Evolutionary conservation across 148 eudicot species (phyloP).

Genomic region (Cornus kousa): DNA sequence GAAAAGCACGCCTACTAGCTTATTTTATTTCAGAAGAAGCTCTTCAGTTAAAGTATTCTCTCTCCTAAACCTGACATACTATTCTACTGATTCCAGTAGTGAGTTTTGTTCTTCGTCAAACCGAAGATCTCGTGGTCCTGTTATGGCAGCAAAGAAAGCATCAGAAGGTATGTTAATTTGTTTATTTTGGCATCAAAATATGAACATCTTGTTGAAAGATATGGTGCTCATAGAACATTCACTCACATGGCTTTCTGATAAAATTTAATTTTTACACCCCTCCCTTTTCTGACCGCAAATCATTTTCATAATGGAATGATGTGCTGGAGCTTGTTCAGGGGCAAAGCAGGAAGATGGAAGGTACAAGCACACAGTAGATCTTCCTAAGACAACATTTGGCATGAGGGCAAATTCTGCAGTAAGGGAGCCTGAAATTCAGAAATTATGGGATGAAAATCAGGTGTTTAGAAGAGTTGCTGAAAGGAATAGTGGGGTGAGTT

Average conservation of each 20-base stretch:
- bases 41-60: slow-evolving; percentile 30
- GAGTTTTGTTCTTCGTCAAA: slow-evolving; percentile 57
- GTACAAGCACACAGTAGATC: slow-evolving; percentile 89
- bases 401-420: slow-evolving; percentile 89
- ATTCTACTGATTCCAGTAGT: slow-evolving; percentile 40
- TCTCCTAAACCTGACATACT: slow-evolving; percentile 32
- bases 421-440: slow-evolving; percentile 97
- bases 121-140: slow-evolving; percentile 92
- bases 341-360: slow-evolving; percentile 79
- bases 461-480: slow-evolving; percentile 69
- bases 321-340: slow-evolving; percentile 32
- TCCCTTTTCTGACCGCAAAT: background rate
- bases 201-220: background rate
- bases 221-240: background rate
- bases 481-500: slow-evolving; percentile 75
- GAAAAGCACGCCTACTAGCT: slow-evolving; percentile 44
- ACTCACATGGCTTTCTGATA: background rate
- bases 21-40: slow-evolving; percentile 47
- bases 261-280: background rate
- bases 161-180: slow-evolving; percentile 46
- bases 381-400: slow-evolving; percentile 88
- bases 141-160: slow-evolving; percentile 91
- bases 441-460: slow-evolving; percentile 93
- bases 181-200: background rate
- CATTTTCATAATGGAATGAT: slow-evolving; percentile 4